Base-by-base conservation (phyloP, 164 flowering plant genomes). In the Liquidambar formosana region DNA sequence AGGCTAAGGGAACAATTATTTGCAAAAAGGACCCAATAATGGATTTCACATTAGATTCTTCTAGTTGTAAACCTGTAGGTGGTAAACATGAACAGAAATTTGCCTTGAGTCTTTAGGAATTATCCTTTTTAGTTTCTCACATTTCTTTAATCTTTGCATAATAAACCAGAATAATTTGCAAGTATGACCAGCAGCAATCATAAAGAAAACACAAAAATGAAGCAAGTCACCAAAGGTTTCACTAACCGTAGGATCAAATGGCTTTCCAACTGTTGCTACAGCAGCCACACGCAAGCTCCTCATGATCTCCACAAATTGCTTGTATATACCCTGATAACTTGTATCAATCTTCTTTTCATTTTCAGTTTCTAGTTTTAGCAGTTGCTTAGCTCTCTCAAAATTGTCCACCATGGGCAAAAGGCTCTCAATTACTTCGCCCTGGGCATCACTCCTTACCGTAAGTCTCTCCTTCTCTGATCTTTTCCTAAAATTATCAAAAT, bases 321-420 rank as follows among this genome's bases (percentile, higher is more conserved):
- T 95, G 83, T 95, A 93, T 69, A 95, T 95, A 18, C 98, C 96
- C 75, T 89, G 98, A 80, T 93, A 95, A 73, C 97, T 95, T 49
- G 86, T 71, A 75, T 86, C 88, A 53, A 95, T 93, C 78, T 86
- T 92, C 75, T 84, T 90, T 67, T 86, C 99, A 76, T 71, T 89
- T 8, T 95, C 99, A 22, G 95, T 90, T 73, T 90, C 91, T 21
- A 89, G 87, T 70, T 75, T 89, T 25, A 86, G 38, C 58, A 86
- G 92, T 71, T 79, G 91, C 73, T 85, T 91, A 58, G 92, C 94
- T 80, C 84, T 88, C 83, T 93, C 99, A 84, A 95, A 95, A 75
- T 78, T 88, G 76, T 95, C 98, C 70, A 93, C 92, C 87, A 95
- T 77, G 2, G 89, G 86, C 74, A 95, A 79, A 66, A 95, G 96